A percentile compares a stretch with the other conserved stretches of the same genome.
Conservation (phyloP, 257 asterid genomes). For the Eustoma russellianum region DNA sequence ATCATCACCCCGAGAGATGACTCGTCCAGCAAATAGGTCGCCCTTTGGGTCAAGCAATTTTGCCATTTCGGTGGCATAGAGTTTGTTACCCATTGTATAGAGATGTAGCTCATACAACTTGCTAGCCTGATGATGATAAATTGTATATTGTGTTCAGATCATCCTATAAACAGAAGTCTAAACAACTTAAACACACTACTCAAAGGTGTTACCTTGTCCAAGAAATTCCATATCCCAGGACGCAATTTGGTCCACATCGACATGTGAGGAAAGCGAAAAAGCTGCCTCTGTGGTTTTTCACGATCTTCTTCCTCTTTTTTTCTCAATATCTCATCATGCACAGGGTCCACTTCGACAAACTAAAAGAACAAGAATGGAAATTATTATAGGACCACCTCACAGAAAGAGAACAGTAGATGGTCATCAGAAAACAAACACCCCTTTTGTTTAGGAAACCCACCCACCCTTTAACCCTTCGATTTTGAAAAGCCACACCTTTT, state of each 20-base stretch:
- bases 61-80: slow-evolving; percentile 98
- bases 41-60: slow-evolving; percentile 97
- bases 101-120: slow-evolving; percentile 83
- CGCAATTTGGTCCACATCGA: slow-evolving; percentile 98
- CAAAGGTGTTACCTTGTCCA: slow-evolving; percentile 59
- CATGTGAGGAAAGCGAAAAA: slow-evolving; percentile 94
- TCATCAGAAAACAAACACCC: too few relatives aligned
- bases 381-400: background rate
- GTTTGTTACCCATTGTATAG: slow-evolving; percentile 97
- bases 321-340: slow-evolving; percentile 79
- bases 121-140: slow-evolving; percentile 52
- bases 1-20: slow-evolving; percentile 87
- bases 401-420: slow-evolving; percentile 1
- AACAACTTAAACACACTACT: background rate
- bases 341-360: slow-evolving; percentile 82
- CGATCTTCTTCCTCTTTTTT: slow-evolving; percentile 95
- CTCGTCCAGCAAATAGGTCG: slow-evolving; percentile 91
- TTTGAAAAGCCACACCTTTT: too few relatives aligned
- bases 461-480: too few relatives aligned
- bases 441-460: too few relatives aligned
- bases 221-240: slow-evolving; percentile 97
- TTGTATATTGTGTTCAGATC: background rate
- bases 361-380: slow-evolving; percentile 26
- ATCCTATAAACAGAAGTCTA: background rate
- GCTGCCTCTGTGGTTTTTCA: slow-evolving; percentile 70